These are phyloP conservation scores for Lasiodiplodia hormozganensis DNA, from an alignment of 2,329 filamentous ascomycete species.

Conservation along the genomic window DNA sequence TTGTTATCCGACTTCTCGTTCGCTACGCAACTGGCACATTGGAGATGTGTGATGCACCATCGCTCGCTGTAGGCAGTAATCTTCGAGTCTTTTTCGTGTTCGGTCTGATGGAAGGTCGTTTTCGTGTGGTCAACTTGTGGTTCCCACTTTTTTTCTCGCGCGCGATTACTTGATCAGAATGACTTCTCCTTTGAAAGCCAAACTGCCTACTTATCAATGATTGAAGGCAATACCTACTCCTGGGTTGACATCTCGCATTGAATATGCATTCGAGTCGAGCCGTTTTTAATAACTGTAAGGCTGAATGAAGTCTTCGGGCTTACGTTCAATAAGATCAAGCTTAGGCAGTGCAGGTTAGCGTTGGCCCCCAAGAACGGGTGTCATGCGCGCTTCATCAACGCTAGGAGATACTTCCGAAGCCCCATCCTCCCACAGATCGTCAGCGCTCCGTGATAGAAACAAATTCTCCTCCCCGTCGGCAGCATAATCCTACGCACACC, in stretches of 20 bases:
- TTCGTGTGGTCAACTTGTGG: background rate
- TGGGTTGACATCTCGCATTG: background rate
- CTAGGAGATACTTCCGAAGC: background rate
- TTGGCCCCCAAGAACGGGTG: background rate
- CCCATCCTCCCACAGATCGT: background rate
- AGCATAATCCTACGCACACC: background rate
- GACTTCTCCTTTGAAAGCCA: background rate
- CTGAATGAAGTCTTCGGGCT: background rate
- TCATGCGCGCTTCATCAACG: background rate
- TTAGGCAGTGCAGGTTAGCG: background rate
- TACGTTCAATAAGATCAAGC: background rate
- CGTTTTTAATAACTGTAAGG: background rate
- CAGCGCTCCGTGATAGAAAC: background rate
- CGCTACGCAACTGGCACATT: background rate
- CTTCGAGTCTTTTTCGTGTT: background rate
- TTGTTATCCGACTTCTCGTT: background rate
- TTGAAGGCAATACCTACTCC: background rate
- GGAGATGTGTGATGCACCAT: background rate
- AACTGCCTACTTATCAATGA: no score
- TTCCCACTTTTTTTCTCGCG: background rate
- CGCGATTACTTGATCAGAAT: background rate
- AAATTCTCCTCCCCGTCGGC: background rate
- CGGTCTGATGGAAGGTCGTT: background rate
- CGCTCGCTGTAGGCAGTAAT: background rate
- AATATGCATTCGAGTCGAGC: background rate